phyloP scores from a whole-genome alignment of 176 grass and related monocot species.

The Tuctoria greenei region DNA sequence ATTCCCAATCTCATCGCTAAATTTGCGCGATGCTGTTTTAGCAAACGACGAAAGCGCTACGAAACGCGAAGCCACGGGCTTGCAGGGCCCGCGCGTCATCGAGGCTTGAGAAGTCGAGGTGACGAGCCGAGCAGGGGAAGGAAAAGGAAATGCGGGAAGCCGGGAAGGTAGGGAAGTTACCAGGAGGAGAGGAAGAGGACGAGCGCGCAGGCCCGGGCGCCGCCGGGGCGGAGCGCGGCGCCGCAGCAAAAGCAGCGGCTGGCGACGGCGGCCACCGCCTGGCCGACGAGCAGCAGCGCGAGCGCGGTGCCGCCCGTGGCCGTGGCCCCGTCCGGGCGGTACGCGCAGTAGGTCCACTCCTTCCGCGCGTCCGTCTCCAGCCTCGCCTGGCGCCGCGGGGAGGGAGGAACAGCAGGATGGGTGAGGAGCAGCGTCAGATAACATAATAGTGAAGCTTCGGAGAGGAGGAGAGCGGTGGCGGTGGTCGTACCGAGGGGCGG shows the following conservation, averaged over 20 bases:
- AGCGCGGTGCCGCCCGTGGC: constrained; percentile 62
- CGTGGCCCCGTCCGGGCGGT: constrained; percentile 73
- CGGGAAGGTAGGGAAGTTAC: constrained; percentile 4
- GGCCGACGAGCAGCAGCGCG: constrained; percentile 63
- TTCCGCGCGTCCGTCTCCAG: constrained; percentile 59
- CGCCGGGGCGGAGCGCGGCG: constrained; percentile 56
- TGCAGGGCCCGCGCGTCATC: constrained; percentile 29
- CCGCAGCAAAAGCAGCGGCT: constrained; percentile 89
- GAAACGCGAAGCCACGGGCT: not conserved
- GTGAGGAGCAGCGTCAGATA: not conserved
- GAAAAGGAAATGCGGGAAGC: not conserved
- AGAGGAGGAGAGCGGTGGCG: too few species aligned
- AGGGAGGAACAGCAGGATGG: not conserved
- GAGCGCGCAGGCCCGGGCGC: constrained; percentile 69
- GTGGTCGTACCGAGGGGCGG: constrained; percentile 49
- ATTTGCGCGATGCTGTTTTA: constrained; percentile 15
- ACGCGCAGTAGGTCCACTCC: constrained; percentile 78
- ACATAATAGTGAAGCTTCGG: not conserved
- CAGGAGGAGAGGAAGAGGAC: constrained; percentile 76
- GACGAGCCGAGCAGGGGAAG: constrained; percentile 15
- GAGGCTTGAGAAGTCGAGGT: constrained; percentile 30
- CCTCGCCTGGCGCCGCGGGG: constrained; percentile 48
- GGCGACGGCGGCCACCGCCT: constrained; percentile 55
- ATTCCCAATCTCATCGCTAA: not conserved
- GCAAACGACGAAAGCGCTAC: not conserved